Evolutionary conservation across 176 grass and related monocot species (phyloP).

Genomic region (Aegilops tauschii): DNA sequence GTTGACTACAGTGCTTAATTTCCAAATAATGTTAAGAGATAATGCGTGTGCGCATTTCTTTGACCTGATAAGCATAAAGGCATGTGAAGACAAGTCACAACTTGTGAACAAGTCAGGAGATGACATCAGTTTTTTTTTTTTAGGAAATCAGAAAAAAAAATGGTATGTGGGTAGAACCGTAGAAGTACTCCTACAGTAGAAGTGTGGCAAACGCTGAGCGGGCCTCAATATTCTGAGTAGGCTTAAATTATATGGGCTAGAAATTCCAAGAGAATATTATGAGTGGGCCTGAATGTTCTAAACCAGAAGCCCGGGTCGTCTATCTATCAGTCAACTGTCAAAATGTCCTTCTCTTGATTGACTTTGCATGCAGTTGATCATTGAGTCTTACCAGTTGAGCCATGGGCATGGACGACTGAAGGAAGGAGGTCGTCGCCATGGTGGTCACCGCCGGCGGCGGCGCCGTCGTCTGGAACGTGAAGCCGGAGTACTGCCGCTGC

Average conservation of each 20-base stretch:
- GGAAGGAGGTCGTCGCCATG: constrained; percentile 15
- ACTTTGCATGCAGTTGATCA: neutral
- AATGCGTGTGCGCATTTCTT: too few species aligned
- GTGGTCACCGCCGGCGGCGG: neutral
- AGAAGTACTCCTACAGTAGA: too few species aligned
- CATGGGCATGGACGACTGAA: constrained; percentile 27
- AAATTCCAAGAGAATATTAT: too few species aligned
- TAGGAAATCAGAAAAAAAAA: too few species aligned
- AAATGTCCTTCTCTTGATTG: neutral
- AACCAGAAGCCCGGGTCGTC: neutral
- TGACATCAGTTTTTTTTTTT: neutral
- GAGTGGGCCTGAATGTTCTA: neutral
- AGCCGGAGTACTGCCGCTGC: constrained; percentile 48
- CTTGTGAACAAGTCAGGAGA: neutral
- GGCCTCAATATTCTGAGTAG: too few species aligned
- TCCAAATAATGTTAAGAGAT: neutral
- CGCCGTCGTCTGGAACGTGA: constrained; percentile 62
- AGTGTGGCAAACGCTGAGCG: too few species aligned
- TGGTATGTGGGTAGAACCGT: too few species aligned
- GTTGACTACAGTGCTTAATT: neutral
- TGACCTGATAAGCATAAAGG: too few species aligned
- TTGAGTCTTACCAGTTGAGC: constrained; percentile 37
- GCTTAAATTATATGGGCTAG: too few species aligned
- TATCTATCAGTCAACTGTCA: neutral
- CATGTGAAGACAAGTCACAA: neutral